A percentile compares a stretch with the other conserved stretches of the same genome.
Evolutionary conservation across 306 rosid genomes (phyloP).

Genomic region (Lathyrus aphaca): DNA sequence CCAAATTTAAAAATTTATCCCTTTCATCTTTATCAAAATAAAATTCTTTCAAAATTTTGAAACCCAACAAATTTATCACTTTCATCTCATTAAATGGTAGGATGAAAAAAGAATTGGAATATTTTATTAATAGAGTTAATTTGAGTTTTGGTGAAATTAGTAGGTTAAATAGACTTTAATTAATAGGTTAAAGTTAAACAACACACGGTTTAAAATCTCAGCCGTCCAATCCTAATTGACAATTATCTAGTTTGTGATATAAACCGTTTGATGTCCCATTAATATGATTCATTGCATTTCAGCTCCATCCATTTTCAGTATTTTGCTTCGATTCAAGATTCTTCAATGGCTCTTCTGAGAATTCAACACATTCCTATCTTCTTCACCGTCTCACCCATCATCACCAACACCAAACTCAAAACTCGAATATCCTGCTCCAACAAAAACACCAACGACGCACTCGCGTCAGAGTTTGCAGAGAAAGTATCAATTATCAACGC

Average conservation of each 20-base stretch:
- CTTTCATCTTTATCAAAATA: too few relatives aligned
- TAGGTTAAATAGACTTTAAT: too few relatives aligned
- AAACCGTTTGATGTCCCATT: neutral
- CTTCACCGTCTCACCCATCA: slow-evolving; percentile 32
- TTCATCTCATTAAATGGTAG: too few relatives aligned
- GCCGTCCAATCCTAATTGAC: neutral
- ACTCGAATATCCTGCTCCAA: slow-evolving; percentile 49
- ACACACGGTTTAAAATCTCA: neutral
- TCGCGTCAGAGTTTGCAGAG: slow-evolving; percentile 60
- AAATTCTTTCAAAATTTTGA: too few relatives aligned
- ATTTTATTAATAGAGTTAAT: too few relatives aligned
- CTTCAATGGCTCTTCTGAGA: slow-evolving; percentile 53
- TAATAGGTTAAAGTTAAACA: too few relatives aligned
- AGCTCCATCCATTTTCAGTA: neutral
- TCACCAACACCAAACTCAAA: slow-evolving; percentile 33
- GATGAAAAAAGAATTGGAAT: too few relatives aligned
- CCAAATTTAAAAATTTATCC: too few relatives aligned
- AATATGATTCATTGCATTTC: neutral
- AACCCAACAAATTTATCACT: too few relatives aligned
- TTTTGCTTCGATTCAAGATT: too few relatives aligned
- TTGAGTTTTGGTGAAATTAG: too few relatives aligned
- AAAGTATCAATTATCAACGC: slow-evolving; percentile 53
- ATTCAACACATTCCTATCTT: slow-evolving; percentile 25
- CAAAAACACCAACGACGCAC: slow-evolving; percentile 50
- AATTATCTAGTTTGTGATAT: neutral